Percentiles rank a stretch among this genome's conserved stretches.
Conservation (phyloP, 2,329 filamentous ascomycete genomes). For the Podosphaera aphanis region DNA sequence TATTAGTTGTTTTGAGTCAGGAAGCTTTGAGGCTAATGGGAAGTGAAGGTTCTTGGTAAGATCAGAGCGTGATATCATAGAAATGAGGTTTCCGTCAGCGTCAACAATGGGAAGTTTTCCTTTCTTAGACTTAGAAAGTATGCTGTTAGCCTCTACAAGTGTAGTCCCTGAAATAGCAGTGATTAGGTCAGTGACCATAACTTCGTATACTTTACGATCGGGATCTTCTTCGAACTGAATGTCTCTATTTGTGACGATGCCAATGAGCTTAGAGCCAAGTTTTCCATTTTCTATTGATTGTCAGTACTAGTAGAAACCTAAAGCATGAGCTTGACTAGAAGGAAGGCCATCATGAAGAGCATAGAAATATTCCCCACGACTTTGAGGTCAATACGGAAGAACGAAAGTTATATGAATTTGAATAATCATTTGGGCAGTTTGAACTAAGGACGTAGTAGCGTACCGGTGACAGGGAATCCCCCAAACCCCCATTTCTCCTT, state of each 20-base stretch:
- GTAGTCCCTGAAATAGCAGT: conserved; percentile 68
- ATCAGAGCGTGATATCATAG: conserved; percentile 82
- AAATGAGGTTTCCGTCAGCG: conserved; percentile 60
- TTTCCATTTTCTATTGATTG: conserved; percentile 53
- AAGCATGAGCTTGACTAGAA: no score
- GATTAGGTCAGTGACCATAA: conserved; percentile 90
- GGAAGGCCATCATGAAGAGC: conserved; percentile 13
- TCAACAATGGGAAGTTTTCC: conserved; percentile 92
- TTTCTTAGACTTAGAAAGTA: conserved; percentile 90
- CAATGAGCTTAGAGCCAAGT: conserved; percentile 83
- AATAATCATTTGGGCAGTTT: conserved; percentile 46
- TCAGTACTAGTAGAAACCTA: not conserved
- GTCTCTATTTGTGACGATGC: conserved; percentile 93
- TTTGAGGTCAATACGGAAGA: conserved; percentile 87
- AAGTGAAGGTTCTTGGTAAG: conserved; percentile 98
- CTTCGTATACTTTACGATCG: conserved; percentile 50
- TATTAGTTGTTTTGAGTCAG: conserved; percentile 91
- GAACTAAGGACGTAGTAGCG: conserved; percentile 20
- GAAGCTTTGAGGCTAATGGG: conserved; percentile 85
- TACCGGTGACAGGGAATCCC: conserved; percentile 95
- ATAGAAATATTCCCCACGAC: conserved; percentile 51
- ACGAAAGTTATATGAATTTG: conserved; percentile 95
- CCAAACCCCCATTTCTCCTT: conserved; percentile 98
- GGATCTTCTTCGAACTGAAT: conserved; percentile 80
- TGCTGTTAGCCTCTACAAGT: conserved; percentile 71